Percentiles rank a stretch among this genome's conserved stretches.
These are phyloP conservation scores for Liquidambar formosana DNA, from an alignment of 164 flowering plant species.

Conservation along the genomic window DNA sequence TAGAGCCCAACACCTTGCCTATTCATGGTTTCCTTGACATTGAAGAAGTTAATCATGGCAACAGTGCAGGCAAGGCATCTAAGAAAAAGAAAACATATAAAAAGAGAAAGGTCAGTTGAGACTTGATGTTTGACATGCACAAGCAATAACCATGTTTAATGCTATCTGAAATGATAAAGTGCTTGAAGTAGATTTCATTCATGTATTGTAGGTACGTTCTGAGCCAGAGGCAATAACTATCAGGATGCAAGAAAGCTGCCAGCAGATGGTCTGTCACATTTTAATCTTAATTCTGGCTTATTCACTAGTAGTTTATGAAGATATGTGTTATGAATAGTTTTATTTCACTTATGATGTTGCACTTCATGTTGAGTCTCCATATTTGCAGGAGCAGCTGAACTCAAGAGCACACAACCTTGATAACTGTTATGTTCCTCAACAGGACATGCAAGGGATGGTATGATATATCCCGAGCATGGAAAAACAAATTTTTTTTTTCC, in stretches of 20 bases:
- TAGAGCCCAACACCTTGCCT: conserved; percentile 6
- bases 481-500: too few species aligned
- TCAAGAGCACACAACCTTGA: conserved; percentile 16
- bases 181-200: neutral
- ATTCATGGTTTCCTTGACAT: conserved; percentile 5
- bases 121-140: neutral
- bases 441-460: conserved; percentile 21
- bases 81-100: conserved; percentile 13
- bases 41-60: conserved; percentile 20
- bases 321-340: too few species aligned
- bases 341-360: too few species aligned
- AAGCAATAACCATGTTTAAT: neutral
- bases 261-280: conserved; percentile 22
- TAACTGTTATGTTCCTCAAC: conserved; percentile 22
- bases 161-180: too few species aligned
- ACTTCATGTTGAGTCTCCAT: neutral
- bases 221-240: conserved; percentile 19
- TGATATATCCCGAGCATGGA: neutral
- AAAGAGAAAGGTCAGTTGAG: conserved; percentile 16
- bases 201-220: conserved; percentile 15
- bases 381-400: conserved; percentile 17
- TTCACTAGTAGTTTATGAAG: too few species aligned
- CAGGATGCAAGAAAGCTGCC: conserved; percentile 23
- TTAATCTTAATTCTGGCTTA: neutral
- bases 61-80: conserved; percentile 16